Base-by-base conservation (phyloP, 805 yeast genomes). In the Zygoascus bituminiphila region DNA sequence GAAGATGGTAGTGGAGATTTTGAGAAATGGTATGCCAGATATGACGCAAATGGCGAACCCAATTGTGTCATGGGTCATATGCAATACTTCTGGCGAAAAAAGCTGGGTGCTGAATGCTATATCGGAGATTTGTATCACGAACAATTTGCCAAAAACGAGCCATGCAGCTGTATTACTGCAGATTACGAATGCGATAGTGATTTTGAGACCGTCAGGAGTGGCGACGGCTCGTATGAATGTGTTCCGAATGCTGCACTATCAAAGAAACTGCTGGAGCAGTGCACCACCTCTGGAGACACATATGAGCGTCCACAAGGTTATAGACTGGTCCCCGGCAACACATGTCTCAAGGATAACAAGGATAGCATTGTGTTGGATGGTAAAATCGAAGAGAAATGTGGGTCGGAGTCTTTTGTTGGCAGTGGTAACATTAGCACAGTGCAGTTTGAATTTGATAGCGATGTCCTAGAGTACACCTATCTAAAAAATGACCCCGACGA, bases 131-230 rank as follows among this genome's bases (percentile, higher is more conserved):
- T 65, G 14, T 69, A 61, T 50, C 62, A 66, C 14, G 74, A 74
- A 49, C 60, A 69, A 7, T 42, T 61, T 23, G 62, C 71, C 7
- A 57, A 61, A 22, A 79, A 76, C 51, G 82, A 76, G 46, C 64
- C 75, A 7, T 87, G 95, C 63, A 66, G 68, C 7, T 87, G 96
- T 68, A 64, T 77, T 0, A 73, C 67, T n/a, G 55, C 58, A 5
- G 95, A 88, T 61, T 81, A 75, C 52, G 94, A 86, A 59, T 87
- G 96, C 65, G 82, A 81, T 19, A 79, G 75, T 54, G 55, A 58
- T 7, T 45, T 36, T 36, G 66, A 55, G 20, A 56, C 63, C 45
- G 47, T 56, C 0, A 56, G 65, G 15, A 76, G 75, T 2, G 21
- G 35, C 7, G 22, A 41, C 26, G 44, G 44, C 10, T 3, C 33